A percentile compares a stretch with the other conserved stretches of the same genome.
Conservation (phyloP, 257 asterid genomes). For the Galeopsis tetrahit region DNA sequence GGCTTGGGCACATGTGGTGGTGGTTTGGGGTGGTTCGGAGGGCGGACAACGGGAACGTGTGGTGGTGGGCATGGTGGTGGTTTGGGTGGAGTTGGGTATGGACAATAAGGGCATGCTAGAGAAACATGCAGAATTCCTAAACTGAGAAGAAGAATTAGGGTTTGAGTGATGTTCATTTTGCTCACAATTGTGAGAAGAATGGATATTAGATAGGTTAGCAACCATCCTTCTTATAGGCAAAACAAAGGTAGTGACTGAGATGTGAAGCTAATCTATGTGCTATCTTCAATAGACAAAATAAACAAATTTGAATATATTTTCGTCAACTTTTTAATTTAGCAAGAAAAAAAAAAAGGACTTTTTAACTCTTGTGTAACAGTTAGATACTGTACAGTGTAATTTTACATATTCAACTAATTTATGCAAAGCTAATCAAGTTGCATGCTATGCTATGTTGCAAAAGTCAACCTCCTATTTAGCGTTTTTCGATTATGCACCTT, state of each 20-base stretch:
- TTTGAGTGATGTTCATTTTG: constrained; percentile 17
- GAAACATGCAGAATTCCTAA: constrained; percentile 47
- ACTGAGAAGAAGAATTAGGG: constrained; percentile 48
- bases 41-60: background rate
- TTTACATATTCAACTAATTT: no score
- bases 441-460: no score
- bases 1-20: constrained; percentile 8
- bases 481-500: no score
- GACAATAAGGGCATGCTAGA: constrained; percentile 69
- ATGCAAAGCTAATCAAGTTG: no score
- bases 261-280: no score
- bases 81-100: constrained; percentile 40
- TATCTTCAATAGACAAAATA: no score
- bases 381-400: no score
- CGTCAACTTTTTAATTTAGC: background rate
- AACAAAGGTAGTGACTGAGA: background rate
- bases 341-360: constrained; percentile 7
- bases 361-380: no score
- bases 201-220: background rate
- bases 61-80: constrained; percentile 15
- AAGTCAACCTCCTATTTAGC: no score
- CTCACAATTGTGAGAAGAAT: constrained; percentile 36
- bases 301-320: no score
- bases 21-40: constrained; percentile 5
- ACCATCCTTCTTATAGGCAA: constrained; percentile 35